These are phyloP conservation scores for Pochonia chlamydosporia DNA, from an alignment of 2,329 filamentous ascomycete species.

Conservation along the genomic window DNA sequence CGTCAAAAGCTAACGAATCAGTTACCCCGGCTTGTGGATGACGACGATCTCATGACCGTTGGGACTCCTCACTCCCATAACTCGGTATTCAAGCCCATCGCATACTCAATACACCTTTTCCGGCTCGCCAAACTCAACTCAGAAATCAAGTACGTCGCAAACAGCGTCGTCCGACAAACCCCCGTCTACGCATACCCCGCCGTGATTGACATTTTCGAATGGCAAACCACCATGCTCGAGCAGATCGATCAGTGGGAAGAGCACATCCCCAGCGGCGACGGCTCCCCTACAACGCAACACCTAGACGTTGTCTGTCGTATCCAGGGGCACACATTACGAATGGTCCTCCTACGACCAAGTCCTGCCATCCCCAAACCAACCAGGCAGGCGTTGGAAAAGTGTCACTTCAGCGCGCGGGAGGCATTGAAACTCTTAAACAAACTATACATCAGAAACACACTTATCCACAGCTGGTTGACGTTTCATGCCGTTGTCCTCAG, in stretches of 20 bases:
- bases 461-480: constrained; percentile 42
- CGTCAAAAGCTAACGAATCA: constrained; percentile 2
- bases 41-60: too few relatives aligned
- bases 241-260: constrained; percentile 34
- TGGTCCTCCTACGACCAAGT: constrained; percentile 44
- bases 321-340: constrained; percentile 41
- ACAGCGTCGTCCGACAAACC: constrained; percentile 41
- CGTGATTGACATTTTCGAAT: constrained; percentile 35
- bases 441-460: constrained; percentile 36
- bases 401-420: constrained; percentile 36
- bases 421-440: constrained; percentile 34
- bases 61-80: not conserved
- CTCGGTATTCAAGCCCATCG: constrained; percentile 19
- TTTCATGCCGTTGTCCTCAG: constrained; percentile 43
- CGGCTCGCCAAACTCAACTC: constrained; percentile 43
- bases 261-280: constrained; percentile 24
- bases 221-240: constrained; percentile 37
- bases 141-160: constrained; percentile 51
- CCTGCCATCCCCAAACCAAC: constrained; percentile 45
- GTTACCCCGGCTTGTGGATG: not conserved
- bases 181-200: constrained; percentile 44
- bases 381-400: constrained; percentile 30
- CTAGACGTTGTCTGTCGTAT: constrained; percentile 32
- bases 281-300: constrained; percentile 13
- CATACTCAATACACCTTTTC: constrained; percentile 43